Evolutionary conservation across 495 filamentous ascomycete species (phyloP).

Genomic region (Massariosphaeria phaeospora): DNA sequence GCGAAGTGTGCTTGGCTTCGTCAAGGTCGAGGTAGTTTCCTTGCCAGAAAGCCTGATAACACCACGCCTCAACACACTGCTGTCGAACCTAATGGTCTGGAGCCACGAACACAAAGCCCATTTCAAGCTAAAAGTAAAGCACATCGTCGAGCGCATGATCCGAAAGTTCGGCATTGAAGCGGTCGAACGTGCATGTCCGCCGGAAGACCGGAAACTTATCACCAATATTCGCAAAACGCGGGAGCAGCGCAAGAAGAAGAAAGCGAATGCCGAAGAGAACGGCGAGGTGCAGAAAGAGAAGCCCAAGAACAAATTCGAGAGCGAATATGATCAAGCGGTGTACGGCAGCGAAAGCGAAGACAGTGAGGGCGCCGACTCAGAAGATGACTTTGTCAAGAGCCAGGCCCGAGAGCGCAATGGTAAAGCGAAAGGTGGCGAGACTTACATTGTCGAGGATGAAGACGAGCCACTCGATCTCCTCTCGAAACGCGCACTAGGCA

Average conservation of each 20-base stretch:
- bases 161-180: constrained; percentile 77
- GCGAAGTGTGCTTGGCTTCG: constrained; percentile 83
- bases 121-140: constrained; percentile 93
- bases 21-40: constrained; percentile 89
- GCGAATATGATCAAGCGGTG: constrained; percentile 90
- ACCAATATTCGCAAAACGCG: constrained; percentile 89
- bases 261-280: constrained; percentile 47
- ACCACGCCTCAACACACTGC: constrained; percentile 63
- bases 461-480: constrained; percentile 92
- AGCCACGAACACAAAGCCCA: constrained; percentile 96
- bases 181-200: constrained; percentile 70
- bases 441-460: constrained; percentile 86
- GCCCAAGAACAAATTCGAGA: constrained; percentile 63
- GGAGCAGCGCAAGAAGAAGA: constrained; percentile 80
- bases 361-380: constrained; percentile 55
- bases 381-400: constrained; percentile 43
- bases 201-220: constrained; percentile 83
- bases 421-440: constrained; percentile 38
- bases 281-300: constrained; percentile 21
- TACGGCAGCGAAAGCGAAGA: constrained; percentile 67
- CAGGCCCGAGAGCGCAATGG: constrained; percentile 52
- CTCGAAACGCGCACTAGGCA: constrained; percentile 78
- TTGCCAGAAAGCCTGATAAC: constrained; percentile 70
- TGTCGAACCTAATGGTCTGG: constrained; percentile 92
- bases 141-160: constrained; percentile 89